Percentiles rank a stretch among this genome's conserved stretches.
phyloP scores from a whole-genome alignment of 2,329 filamentous ascomycete genomes.

The Pseudogymnoascus verrucosus region DNA sequence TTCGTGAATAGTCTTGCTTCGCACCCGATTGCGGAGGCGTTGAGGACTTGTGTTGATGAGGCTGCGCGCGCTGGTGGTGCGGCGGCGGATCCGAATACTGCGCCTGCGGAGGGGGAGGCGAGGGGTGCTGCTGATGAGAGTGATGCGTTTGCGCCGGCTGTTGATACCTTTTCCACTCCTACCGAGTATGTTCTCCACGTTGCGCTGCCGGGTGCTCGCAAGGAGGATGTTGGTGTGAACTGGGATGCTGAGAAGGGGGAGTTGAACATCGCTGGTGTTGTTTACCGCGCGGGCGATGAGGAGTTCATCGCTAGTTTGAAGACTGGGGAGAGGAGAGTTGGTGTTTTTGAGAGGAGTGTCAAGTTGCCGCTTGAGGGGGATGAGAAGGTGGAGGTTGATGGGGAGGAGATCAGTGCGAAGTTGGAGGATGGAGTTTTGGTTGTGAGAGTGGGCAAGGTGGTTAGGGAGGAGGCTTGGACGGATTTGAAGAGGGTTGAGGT shows the following conservation, averaged over 20 bases:
- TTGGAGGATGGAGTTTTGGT: conserved; percentile 71
- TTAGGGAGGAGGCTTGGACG: conserved; percentile 52
- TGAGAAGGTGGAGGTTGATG: conserved; percentile 56
- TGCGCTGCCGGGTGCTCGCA: conserved; percentile 69
- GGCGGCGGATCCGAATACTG: conserved; percentile 19
- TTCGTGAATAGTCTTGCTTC: conserved; percentile 20
- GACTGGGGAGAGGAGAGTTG: conserved; percentile 58
- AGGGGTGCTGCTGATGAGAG: conserved; percentile 20
- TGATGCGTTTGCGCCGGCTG: conserved; percentile 52
- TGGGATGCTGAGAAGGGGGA: conserved; percentile 63
- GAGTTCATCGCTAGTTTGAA: conserved; percentile 56
- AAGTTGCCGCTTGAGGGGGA: conserved; percentile 45
- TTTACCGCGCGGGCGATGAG: conserved; percentile 64
- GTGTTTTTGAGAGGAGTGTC: conserved; percentile 65
- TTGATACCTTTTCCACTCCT: conserved; percentile 67
- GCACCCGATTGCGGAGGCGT: conserved; percentile 25
- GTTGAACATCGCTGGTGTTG: conserved; percentile 62
- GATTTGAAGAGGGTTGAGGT: conserved; percentile 54
- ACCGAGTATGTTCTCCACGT: conserved; percentile 60
- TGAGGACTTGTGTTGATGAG: conserved; percentile 21
- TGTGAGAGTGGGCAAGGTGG: conserved; percentile 66
- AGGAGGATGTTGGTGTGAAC: conserved; percentile 68
- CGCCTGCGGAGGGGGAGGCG: conserved; percentile 8
- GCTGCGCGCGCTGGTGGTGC: conserved; percentile 12
- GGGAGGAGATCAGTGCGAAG: conserved; percentile 60